Base-by-base conservation (phyloP, 768 basidiomycete species). In the Sarcomyxa edulis region DNA sequence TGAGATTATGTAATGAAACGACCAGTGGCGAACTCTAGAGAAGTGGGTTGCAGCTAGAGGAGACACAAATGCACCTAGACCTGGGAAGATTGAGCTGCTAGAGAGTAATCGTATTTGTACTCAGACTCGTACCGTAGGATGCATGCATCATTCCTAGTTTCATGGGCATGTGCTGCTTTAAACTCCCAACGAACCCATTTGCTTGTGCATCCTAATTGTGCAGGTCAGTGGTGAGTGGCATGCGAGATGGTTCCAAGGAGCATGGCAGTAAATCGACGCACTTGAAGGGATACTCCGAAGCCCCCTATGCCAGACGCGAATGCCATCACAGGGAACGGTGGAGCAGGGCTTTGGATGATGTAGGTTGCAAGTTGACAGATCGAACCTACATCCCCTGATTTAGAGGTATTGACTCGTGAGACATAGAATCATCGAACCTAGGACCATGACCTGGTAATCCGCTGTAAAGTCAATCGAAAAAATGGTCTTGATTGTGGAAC, bases 21-120 rank as follows among this genome's bases (percentile, higher is more conserved):
- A 73, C 81, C 80, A 82, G 18, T 50, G 61, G 1, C 46, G 40
- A 19, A 67, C 43, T 25, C 66, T 61, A 4, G 74, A 59, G 44
- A 85, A 83, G 40, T 80, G 74, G 0, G 83, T 84, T 0, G 82
- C 66, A 0, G 74, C 65, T 9, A 84, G 62, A 0, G 82, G 83
- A 1, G 79, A 58, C n/a, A 54, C 53, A 8, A 76, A 45, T 8
- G 75, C 74, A 0, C 74, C 72, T 6, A 55, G 51, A n/a, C 73
- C 73, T 74, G 25, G 14, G n/a, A n/a, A n/a, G n/a, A n/a, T n/a
- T n/a, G n/a, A 27, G 9, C 5, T 7, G 14, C n/a, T 8, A 18
- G 20, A 26, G 11, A 27, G 11, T 15, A 7, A 9, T n/a, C 10
- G 20, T 11, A 4, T 9, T 14, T 14, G 6, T 24, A 20, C 23